Percentiles rank a stretch among this genome's conserved stretches.
phyloP scores from a whole-genome alignment of 116 monocot genomes.

The Phalaenopsis hybrid region DNA sequence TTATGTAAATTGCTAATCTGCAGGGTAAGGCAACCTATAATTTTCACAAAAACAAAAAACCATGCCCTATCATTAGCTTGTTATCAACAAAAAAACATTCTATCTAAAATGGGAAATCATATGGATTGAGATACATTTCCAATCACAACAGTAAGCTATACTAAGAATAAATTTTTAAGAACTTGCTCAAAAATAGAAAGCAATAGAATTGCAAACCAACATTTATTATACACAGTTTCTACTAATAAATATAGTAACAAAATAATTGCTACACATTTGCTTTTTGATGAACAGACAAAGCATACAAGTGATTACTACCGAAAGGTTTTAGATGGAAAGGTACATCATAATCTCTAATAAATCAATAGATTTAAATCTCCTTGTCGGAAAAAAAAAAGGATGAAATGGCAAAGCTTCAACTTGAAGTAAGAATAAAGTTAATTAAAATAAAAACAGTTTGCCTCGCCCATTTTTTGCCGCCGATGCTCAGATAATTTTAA shows the following conservation, averaged over 20 bases:
- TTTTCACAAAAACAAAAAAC: slow-evolving; percentile 2
- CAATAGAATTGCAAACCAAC: neutral
- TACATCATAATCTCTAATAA: neutral
- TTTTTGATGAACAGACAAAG: neutral
- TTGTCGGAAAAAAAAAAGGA: too few relatives aligned
- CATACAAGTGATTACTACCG: neutral
- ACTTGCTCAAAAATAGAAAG: neutral
- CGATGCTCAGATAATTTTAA: too few relatives aligned
- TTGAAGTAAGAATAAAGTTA: too few relatives aligned
- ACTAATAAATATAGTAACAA: neutral
- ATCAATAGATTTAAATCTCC: neutral
- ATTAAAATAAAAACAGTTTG: too few relatives aligned
- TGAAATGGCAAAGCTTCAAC: too few relatives aligned
- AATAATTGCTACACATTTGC: neutral
- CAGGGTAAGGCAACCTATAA: neutral
- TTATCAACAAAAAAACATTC: neutral
- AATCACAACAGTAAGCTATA: neutral
- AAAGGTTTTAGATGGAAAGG: neutral
- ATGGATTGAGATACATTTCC: neutral
- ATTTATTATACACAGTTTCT: neutral
- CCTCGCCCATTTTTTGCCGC: too few relatives aligned
- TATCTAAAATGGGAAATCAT: neutral
- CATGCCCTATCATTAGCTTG: neutral
- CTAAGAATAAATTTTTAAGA: neutral
- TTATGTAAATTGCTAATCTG: neutral